Percentiles rank a stretch among this genome's conserved stretches.
These are phyloP conservation scores for Fusarium hostae DNA, from an alignment of 2,329 filamentous ascomycete species.

Conservation along the genomic window DNA sequence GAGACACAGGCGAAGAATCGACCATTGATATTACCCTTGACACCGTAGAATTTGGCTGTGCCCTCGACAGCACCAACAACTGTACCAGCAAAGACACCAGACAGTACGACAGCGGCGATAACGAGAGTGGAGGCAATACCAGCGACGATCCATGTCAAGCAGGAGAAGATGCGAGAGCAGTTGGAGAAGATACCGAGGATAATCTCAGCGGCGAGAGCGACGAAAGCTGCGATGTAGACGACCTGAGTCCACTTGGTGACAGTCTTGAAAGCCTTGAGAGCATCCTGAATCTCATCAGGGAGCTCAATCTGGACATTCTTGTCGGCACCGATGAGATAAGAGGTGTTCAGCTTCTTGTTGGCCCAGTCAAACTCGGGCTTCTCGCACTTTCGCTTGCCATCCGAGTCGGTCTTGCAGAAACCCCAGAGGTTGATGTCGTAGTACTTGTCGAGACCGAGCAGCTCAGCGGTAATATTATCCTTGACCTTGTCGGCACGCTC, in stretches of 20 bases:
- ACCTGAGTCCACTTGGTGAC: constrained; percentile 86
- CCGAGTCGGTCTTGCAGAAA: constrained; percentile 76
- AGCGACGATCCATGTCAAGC: constrained; percentile 82
- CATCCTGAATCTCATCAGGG: constrained; percentile 72
- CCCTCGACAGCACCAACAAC: constrained; percentile 66
- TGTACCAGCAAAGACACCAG: constrained; percentile 78
- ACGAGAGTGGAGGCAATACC: constrained; percentile 66
- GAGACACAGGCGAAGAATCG: constrained; percentile 79
- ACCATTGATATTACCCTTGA: constrained; percentile 73
- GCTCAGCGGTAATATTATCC: constrained; percentile 65
- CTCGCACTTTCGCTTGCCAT: constrained; percentile 72
- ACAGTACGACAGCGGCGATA: constrained; percentile 74
- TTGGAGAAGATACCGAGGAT: constrained; percentile 83
- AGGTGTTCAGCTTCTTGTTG: constrained; percentile 74
- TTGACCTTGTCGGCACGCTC: constrained; percentile 59
- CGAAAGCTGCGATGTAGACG: constrained; percentile 79
- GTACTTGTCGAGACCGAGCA: constrained; percentile 74
- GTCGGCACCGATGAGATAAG: constrained; percentile 59
- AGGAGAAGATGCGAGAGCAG: constrained; percentile 83
- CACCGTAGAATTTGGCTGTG: constrained; percentile 76
- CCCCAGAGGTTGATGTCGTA: constrained; percentile 89
- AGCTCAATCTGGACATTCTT: constrained; percentile 69
- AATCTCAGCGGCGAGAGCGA: constrained; percentile 76
- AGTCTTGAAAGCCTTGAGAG: constrained; percentile 77
- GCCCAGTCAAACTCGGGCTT: constrained; percentile 80